Percentiles rank a stretch among this genome's conserved stretches.
phyloP scores from a whole-genome alignment of 2,329 filamentous ascomycete species.

The Thielaviopsis punctulata region DNA sequence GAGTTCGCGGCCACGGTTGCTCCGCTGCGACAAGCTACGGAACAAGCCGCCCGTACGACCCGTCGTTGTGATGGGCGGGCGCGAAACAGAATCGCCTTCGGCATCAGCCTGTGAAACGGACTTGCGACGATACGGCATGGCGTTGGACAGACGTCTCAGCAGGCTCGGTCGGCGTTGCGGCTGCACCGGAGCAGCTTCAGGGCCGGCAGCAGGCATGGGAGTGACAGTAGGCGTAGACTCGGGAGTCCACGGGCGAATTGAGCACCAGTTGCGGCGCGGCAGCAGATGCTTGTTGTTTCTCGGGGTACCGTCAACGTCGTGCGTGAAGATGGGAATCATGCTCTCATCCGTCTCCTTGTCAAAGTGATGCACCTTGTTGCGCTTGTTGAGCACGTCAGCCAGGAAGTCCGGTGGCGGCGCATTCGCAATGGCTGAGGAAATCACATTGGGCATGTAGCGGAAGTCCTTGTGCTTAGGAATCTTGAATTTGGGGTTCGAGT shows the following conservation, averaged over 20 bases:
- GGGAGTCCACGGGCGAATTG: constrained; percentile 69
- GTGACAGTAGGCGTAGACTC: constrained; percentile 56
- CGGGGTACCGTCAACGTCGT: constrained; percentile 75
- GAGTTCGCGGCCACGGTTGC: constrained; percentile 6
- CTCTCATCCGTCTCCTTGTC: constrained; percentile 73
- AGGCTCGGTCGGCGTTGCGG: constrained; percentile 18
- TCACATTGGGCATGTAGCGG: constrained; percentile 89
- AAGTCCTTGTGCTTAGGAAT: constrained; percentile 81
- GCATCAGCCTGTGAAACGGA: constrained; percentile 19
- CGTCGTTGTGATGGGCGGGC: constrained; percentile 30
- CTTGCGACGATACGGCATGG: constrained; percentile 9
- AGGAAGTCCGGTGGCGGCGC: constrained; percentile 73
- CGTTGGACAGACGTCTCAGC: constrained; percentile 28
- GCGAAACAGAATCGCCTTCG: constrained; percentile 16
- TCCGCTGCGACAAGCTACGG: constrained; percentile 24
- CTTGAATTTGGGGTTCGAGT: constrained; percentile 66
- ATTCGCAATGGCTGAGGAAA: constrained; percentile 90
- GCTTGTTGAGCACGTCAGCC: constrained; percentile 81
- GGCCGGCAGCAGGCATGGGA: constrained; percentile 30
- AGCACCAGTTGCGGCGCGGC: constrained; percentile 89
- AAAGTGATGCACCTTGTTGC: constrained; percentile 65
- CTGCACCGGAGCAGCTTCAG: constrained; percentile 25
- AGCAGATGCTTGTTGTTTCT: constrained; percentile 84
- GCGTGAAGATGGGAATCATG: constrained; percentile 85
- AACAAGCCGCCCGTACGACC: constrained; percentile 16